Conservation (phyloP, 2,329 filamentous ascomycete genomes). For the Aspergillus udagawae region DNA sequence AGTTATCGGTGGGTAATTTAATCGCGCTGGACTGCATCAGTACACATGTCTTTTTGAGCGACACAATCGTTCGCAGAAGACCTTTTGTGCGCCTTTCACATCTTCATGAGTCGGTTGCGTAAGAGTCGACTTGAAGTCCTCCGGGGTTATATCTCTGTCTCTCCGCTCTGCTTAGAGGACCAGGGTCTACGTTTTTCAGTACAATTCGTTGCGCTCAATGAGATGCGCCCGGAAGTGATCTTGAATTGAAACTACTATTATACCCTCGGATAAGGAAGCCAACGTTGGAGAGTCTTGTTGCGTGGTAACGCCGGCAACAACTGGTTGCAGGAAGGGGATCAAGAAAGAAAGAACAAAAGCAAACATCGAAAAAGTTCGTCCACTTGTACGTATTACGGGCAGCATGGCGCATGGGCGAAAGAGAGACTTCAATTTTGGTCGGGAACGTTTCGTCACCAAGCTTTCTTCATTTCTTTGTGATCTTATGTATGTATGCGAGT, state of each 20-base stretch:
- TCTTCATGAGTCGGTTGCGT: neutral
- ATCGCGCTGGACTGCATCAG: slow-evolving; percentile 4
- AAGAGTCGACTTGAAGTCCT: neutral
- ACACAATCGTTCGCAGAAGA: neutral
- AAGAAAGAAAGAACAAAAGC: slow-evolving; percentile 15
- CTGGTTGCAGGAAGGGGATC: slow-evolving; percentile 1
- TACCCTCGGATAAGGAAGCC: neutral
- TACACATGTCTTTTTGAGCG: neutral
- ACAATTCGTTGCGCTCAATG: neutral
- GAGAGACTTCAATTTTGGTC: slow-evolving; percentile 18
- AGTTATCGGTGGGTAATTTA: slow-evolving; percentile 74
- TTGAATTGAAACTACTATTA: neutral
- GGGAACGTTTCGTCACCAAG: slow-evolving; percentile 9
- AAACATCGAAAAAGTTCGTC: slow-evolving; percentile 25
- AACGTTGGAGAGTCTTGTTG: neutral
- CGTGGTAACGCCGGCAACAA: neutral
- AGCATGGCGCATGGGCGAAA: slow-evolving; percentile 39
- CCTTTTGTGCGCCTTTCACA: neutral
- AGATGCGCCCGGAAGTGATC: neutral
- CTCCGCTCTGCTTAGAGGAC: neutral
- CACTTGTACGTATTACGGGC: slow-evolving; percentile 32
- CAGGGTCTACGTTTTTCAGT: neutral
- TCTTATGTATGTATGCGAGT: neutral
- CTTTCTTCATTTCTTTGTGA: neutral
- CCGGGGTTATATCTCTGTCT: neutral